A percentile compares a stretch with the other conserved stretches of the same genome.
phyloP scores from a whole-genome alignment of 2,329 filamentous ascomycete species.

The Aspergillus sp. region DNA sequence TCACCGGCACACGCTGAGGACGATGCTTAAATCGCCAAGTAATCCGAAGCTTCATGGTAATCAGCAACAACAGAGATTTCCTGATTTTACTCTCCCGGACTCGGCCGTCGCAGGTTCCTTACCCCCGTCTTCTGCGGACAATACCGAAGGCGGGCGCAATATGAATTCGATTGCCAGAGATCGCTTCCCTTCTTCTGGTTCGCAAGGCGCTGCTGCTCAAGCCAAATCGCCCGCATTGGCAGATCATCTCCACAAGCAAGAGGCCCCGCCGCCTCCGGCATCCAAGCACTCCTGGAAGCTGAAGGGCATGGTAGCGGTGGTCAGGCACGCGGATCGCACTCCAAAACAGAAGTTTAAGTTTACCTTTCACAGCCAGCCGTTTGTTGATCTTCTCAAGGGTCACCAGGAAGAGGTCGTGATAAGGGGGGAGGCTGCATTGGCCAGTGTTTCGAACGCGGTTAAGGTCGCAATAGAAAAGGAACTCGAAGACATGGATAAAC shows the following conservation, averaged over 20 bases:
- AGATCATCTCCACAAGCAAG: conserved; percentile 16
- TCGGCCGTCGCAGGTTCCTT: conserved; percentile 20
- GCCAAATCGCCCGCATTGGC: conserved; percentile 19
- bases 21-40: conserved; percentile 56
- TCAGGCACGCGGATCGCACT: conserved; percentile 91
- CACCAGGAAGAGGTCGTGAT: conserved; percentile 94
- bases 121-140: conserved; percentile 26
- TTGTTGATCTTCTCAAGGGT: conserved; percentile 86
- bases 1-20: conserved; percentile 46
- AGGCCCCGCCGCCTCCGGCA: conserved; percentile 47
- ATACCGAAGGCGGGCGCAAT: conserved; percentile 12
- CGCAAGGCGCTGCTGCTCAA: conserved; percentile 16
- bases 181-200: conserved; percentile 10
- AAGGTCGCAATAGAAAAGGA: conserved; percentile 67
- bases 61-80: conserved; percentile 33
- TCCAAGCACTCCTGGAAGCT: conserved; percentile 94
- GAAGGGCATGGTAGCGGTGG: conserved; percentile 93
- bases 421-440: conserved; percentile 79
- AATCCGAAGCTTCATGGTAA: conserved; percentile 49
- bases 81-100: conserved; percentile 40
- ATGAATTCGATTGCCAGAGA: conserved; percentile 14
- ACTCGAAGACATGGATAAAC: conserved; percentile 75
- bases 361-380: conserved; percentile 93
- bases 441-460: conserved; percentile 82
- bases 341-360: conserved; percentile 99